Evolutionary conservation across 441 rosid species (phyloP), one percentile per base, ranked within the genome.

Genomic region (Gossypium aridum): DNA sequence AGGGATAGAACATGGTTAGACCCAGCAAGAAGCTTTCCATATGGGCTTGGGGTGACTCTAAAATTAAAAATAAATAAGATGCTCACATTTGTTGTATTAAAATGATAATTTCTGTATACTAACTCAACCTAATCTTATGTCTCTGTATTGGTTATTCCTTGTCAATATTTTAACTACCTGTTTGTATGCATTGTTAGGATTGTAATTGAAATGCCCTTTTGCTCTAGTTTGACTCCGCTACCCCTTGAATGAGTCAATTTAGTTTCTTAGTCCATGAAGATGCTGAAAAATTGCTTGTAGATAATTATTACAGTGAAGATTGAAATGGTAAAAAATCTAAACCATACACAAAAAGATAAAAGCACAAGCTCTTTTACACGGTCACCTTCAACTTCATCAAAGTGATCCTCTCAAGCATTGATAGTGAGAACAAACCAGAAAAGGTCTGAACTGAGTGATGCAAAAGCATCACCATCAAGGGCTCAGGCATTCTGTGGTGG

Each of bases 391-490:
- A 77, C 74, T 75, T 91, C 94, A 16, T 88, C 97, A 61, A 93
- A 89, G 91, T 89, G 94, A 83, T 93, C 98, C 86, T 93, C 96
- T 1, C 99, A 91, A 7, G 94, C 91, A 71, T 93, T 93, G 14
- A 43, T 43, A 43, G 49, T 43, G 49, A 43, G 49, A 43, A 43
- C 49, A 10, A 43, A 66, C 98, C 98, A 96, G 85, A 96, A 89
- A 65, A 92, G 92, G 26, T 96, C 81, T n/a, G 97, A 87, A 78
- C 93, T 97, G n/a, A 93, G 91, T n/a, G 98, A 96, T 22, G 90
- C 84, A 75, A 96, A 93, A 8, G 99, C 98, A 51, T 97, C 98
- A 0, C 99, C 98, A 43, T 98, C 98, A 0, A 95, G 88, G 45
- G 2, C 98, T 93, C 47, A 92, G 97, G 86, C 99, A 95, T 2